Evolutionary conservation across 2,329 filamentous ascomycete genomes (phyloP), one percentile per base, ranked within the genome.

Genomic region (Aspergillus arachidicola): DNA sequence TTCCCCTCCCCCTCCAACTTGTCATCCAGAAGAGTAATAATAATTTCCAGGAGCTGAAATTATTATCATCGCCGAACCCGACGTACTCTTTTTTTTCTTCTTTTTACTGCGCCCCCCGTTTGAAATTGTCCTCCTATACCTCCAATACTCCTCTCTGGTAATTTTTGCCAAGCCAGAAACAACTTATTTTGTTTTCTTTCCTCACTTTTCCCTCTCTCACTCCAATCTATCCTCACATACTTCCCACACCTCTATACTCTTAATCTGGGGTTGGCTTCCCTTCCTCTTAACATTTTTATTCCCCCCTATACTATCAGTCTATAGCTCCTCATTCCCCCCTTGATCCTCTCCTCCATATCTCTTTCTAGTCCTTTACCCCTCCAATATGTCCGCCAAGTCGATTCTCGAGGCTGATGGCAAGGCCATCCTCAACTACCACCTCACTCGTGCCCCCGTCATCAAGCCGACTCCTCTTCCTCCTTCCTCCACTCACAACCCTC

Each of bases 401-500:
- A 98, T 99, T 80, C 84, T 91, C 87, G 95, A 99, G 87, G 94
- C 94, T 87, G 95, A 99, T 86, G 95, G 95, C 89, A 99, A 99
- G 91, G 95, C 95, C 88, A 98, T 99, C 86, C 88, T 99, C 88
- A 98, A 97, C 91, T 99, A 98, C 88, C 95, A 98, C 87, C 93
- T 99, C 83, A 98, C 95, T 75, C 91, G 95, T 80, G 93, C 95
- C 73, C 90, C 93, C 71, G 91, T 96, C 81, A 97, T 99, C 89
- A 98, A 97, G 91, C 92, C 94, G 72, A 94, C 93, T 77, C 93
- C 95, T 83, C 93, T 98, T 62, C 92, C 94, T 73, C 80, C 87
- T 71, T 86, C 91, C 69, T 82, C 91, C 69, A 95, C 88, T 81
- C 95, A 99, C 89, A 98, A 98, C 85, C 85, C 95, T 72, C 90